phyloP scores from a whole-genome alignment of 139 green algal species.

The Coccomyxa sp. region DNA sequence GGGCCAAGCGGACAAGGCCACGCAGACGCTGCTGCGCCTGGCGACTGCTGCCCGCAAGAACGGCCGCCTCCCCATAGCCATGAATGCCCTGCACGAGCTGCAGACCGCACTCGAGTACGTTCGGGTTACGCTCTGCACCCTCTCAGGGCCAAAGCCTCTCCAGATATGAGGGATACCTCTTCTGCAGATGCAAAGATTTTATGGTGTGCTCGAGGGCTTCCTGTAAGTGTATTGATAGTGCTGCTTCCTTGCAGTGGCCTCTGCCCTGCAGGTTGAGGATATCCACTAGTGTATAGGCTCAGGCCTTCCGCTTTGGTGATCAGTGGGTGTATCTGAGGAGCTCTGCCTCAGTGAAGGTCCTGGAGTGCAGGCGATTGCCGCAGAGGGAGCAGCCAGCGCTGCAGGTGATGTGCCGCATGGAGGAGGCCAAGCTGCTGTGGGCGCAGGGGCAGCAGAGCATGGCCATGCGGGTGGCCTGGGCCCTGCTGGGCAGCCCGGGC shows the following conservation, averaged over 20 bases:
- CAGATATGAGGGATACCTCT: too few relatives aligned
- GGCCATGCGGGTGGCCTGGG: constrained; percentile 32
- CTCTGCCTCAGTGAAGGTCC: too few relatives aligned
- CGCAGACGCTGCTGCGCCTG: constrained; percentile 17
- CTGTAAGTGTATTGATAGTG: too few relatives aligned
- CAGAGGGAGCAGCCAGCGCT: neutral
- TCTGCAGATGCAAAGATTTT: too few relatives aligned
- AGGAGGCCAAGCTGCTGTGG: constrained; percentile 82
- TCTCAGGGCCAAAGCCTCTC: too few relatives aligned
- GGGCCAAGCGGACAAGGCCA: constrained; percentile 6
- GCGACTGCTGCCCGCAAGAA: constrained; percentile 50
- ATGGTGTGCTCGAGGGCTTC: too few relatives aligned
- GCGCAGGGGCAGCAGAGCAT: constrained; percentile 45
- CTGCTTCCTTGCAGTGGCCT: too few relatives aligned
- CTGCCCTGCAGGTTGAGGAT: too few relatives aligned
- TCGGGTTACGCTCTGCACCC: neutral
- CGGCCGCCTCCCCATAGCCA: constrained; percentile 24
- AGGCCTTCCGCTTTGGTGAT: too few relatives aligned
- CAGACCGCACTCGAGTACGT: neutral
- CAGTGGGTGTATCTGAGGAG: too few relatives aligned
- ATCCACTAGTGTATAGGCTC: too few relatives aligned
- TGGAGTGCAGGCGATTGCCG: neutral
- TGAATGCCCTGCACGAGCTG: constrained; percentile 26
- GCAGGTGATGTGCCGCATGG: constrained; percentile 45
- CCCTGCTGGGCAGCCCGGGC: constrained; percentile 11